Evolutionary conservation across 345 rosid genomes (phyloP), one percentile per base, ranked within the genome.

Genomic region (Eucalyptus sp.): DNA sequence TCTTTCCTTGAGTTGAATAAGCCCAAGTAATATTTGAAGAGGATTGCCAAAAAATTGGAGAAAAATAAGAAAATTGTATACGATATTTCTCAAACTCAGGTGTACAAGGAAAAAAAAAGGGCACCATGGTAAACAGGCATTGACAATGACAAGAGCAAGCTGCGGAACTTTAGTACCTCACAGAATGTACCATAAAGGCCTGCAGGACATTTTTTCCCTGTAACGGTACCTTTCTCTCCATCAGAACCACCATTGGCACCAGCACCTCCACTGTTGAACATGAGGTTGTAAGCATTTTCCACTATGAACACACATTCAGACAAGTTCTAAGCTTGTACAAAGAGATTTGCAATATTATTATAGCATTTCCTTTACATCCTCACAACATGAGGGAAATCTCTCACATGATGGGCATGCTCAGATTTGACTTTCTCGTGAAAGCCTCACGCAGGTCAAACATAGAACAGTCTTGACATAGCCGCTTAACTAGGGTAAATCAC

Each of bases 181-280:
- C 99, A 98, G 90, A 96, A 98, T 92, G 96, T 96, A 90, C 99
- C 99, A 92, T 94, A 94, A 89, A 98, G 98, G 51, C 99, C 99
- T 91, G 91, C 93, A 41, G 99, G 99, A 88, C 99, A 98, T 87
- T 90, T 94, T 91, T 94, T 97, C 51, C 99, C 99, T 66, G 99
- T 96, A 89, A 96, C 91, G 12, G 99, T 96, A 90, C 99, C 99
- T 86, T 90, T 91, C 87, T 94, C 97, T 79, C 99, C 99, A 80
- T 92, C 93, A 88, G 89, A 95, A 88, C 98, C 98, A 90, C 97
- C 99, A 91, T 93, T 91, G 87, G 92, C 90, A 46, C 98, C 99
- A 90, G 96, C 94, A 91, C 99, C 99, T 90, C 99, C 99, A 86
- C 99, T 97, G 97, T 90, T 58, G 37, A 60, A 27, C 87, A 88